Base-by-base conservation (phyloP, 176 grass and related monocot species). In the Eragrostis curvula region DNA sequence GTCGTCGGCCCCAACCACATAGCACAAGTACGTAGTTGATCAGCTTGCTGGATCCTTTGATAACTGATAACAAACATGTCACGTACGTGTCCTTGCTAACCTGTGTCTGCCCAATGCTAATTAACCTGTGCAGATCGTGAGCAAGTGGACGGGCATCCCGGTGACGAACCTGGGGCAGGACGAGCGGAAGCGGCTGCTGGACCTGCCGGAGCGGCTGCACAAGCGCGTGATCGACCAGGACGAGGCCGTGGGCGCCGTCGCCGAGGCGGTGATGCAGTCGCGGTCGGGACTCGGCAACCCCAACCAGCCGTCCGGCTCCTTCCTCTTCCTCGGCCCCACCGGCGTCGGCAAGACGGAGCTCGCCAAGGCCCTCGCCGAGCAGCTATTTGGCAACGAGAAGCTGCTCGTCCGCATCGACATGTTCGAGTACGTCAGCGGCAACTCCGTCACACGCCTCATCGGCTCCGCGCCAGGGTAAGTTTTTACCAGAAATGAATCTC, bases 341-440 rank as follows among this genome's bases (percentile, higher is more conserved):
- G 89, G 89, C 49, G 86, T 88, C 6, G 89, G 89, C 16, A 91
- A 91, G 75, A 91, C 80, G 21, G 89, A 87, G 55, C 85, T 91
- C 3, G 68, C 89, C 12, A 88, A 91, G 30, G 85, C 89, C 30
- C 58, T 91, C 30, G 76, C 89, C 1, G 48, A 84, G 59, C 70
- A 87, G 61, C 44, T 83, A 0, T 69, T 70, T 12, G 30, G 59
- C 70, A 46, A 70, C 6, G 81, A 91, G 85, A 73, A 79, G 13
- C 43, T 58, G 20, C 18, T 88, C 24, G 6, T 91, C 14, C 82
- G 82, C 2, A 32, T 91, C 36, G 82, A 88, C 75, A 91, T 88
- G 81, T 73, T 77, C 25, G 85, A 91, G 64, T 88, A 55, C 51
- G 70, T 77, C 48, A 46, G 79, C 9, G 6, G 9, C 21, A 51